Evolutionary conservation across 2,329 filamentous ascomycete species (phyloP).

Genomic region (Verticillium tricorpus): DNA sequence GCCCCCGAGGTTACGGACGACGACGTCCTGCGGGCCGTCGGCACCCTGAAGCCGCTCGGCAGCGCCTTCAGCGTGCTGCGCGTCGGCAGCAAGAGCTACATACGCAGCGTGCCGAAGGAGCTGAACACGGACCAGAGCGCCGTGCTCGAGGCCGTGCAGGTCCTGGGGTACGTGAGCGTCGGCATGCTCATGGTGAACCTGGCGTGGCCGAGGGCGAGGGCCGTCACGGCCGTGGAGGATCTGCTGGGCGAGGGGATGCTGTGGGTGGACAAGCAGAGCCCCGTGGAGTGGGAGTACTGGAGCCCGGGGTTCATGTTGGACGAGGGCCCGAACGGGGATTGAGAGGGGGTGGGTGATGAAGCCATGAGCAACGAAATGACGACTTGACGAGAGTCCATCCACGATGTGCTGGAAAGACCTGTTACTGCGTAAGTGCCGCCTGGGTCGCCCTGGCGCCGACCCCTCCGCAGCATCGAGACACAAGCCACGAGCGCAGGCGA

Average conservation of each 20-base stretch:
- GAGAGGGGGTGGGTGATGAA: constrained; percentile 6
- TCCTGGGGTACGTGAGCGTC: constrained; percentile 84
- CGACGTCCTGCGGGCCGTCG: constrained; percentile 85
- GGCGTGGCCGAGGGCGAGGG: constrained; percentile 76
- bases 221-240: constrained; percentile 88
- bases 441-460: not conserved
- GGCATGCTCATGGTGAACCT: constrained; percentile 86
- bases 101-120: constrained; percentile 90
- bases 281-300: constrained; percentile 88
- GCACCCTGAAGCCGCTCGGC: constrained; percentile 79
- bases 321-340: constrained; percentile 7
- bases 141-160: constrained; percentile 85
- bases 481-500: too few species aligned
- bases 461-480: too few species aligned
- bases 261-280: constrained; percentile 84
- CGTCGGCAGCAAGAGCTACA: constrained; percentile 81
- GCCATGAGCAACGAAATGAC: constrained; percentile 10
- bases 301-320: constrained; percentile 68
- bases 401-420: not conserved
- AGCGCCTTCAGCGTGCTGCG: constrained; percentile 81
- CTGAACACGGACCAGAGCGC: constrained; percentile 91
- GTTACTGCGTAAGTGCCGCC: constrained; percentile 1
- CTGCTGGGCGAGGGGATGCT: constrained; percentile 83
- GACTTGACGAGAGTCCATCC: not conserved
- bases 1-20: constrained; percentile 82